Evolutionary conservation across 1,139 yeast species (phyloP).

Genomic region (Suhomyces ambrosiae): DNA sequence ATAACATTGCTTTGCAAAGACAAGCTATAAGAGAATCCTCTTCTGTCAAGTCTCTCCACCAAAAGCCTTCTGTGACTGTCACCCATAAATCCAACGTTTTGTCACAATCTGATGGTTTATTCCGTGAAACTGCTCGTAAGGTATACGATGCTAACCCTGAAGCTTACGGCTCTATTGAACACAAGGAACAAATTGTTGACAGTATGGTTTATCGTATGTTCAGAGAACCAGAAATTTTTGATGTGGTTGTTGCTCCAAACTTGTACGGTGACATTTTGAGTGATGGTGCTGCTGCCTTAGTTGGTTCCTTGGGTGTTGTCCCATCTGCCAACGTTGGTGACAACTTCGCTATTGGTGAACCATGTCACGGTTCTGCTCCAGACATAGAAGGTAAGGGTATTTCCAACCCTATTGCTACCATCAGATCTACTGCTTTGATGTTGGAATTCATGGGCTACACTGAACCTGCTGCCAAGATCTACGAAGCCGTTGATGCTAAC

Average conservation of each 20-base stretch:
- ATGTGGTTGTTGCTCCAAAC: slow-evolving; percentile 98
- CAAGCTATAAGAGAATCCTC: slow-evolving; percentile 74
- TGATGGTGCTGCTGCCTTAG: slow-evolving; percentile 99
- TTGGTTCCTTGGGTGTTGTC: slow-evolving; percentile 96
- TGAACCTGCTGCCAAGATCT: slow-evolving; percentile 87
- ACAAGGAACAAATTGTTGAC: slow-evolving; percentile 96
- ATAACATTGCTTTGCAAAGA: slow-evolving; percentile 90
- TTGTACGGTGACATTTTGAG: slow-evolving; percentile 95
- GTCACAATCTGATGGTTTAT: slow-evolving; percentile 89
- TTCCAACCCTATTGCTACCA: slow-evolving; percentile 96
- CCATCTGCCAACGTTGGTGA: slow-evolving; percentile 99
- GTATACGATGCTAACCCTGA: slow-evolving; percentile 70
- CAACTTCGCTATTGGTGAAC: slow-evolving; percentile 95
- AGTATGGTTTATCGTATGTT: slow-evolving; percentile 99
- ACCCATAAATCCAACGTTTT: slow-evolving; percentile 96
- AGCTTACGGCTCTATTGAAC: slow-evolving; percentile 56
- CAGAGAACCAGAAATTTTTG: slow-evolving; percentile 96
- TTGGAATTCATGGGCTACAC: slow-evolving; percentile 93
- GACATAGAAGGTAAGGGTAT: slow-evolving; percentile 95
- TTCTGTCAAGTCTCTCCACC: slow-evolving; percentile 41
- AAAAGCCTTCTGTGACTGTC: slow-evolving; percentile 75
- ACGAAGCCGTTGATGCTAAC: slow-evolving; percentile 93
- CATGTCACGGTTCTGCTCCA: slow-evolving; percentile 99
- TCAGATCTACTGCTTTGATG: slow-evolving; percentile 96
- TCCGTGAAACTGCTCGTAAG: slow-evolving; percentile 86